Base-by-base conservation (phyloP, 2,329 filamentous ascomycete species). In the Aureobasidium sp. region DNA sequence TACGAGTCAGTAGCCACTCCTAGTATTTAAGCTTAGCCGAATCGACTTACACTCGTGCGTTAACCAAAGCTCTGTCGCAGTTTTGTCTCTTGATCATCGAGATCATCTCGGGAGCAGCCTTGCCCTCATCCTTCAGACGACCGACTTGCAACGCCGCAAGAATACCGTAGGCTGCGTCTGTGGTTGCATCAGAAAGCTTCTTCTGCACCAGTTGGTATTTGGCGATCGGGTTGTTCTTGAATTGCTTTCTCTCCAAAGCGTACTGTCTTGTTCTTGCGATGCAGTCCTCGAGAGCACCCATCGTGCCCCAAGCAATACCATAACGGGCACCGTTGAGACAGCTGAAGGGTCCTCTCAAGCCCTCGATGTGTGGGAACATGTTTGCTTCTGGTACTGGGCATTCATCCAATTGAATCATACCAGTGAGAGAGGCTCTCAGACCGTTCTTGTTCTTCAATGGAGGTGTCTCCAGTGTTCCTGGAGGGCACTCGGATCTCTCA, bases 151-250 rank as follows among this genome's bases (percentile, higher is more conserved):
- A 85, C 8, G 90, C 88, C 7, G 94, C 94, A 61, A 96, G 78
- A n/a, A 90, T 89, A 47, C 94, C 94, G 72, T 89, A 97, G 1
- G 92, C 88, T 2, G 89, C 91, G 74, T 99, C 94, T 0, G 93
- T 97, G 4, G 85, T 81, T 1, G 94, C 94, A 74, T 99, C 94
- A 0, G 93, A 89, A 65, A 99, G 81, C 80, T 99, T 99, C 84
- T 97, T 97, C 81, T 99, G 94, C 58, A 99, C 84, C 15, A 99
- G 85, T 79, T 99, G 94, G 73, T 99, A 99, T 74, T 90, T 95
- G 44, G 93, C 94, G 59, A 99, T 82, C 0, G 93, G 92, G 75
- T 97, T 97, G 55, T 87, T 86, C 79, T 95, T 96, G 84, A 99
- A 99, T 75, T 99, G 94, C 77, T 88, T 93, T 66, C 94, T 83